phyloP scores from a whole-genome alignment of 2,329 filamentous ascomycete genomes.

The Neofusicoccum sp. region DNA sequence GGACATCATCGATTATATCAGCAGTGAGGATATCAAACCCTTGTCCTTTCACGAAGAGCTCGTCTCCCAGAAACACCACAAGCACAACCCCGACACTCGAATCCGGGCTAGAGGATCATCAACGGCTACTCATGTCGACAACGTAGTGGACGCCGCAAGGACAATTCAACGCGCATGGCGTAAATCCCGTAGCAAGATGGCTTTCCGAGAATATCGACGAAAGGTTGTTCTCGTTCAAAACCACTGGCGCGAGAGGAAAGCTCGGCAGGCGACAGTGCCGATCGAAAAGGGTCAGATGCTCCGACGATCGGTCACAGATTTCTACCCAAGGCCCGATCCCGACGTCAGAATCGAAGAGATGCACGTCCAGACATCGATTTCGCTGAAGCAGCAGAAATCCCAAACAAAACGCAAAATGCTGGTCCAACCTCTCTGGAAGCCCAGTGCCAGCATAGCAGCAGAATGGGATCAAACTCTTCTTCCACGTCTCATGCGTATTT shows the following conservation, averaged over 20 bases:
- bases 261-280: neutral
- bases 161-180: conserved; percentile 42
- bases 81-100: neutral
- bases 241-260: conserved; percentile 37
- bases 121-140: conserved; percentile 28
- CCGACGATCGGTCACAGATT: neutral
- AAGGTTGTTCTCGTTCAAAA: conserved; percentile 43
- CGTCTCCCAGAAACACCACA: conserved; percentile 20
- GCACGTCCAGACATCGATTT: conserved; percentile 7
- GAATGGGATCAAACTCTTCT: conserved; percentile 73
- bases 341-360: neutral
- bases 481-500: conserved; percentile 71
- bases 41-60: neutral
- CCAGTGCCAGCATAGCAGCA: conserved; percentile 65
- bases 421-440: conserved; percentile 48
- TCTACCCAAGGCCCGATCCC: neutral
- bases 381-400: conserved; percentile 12
- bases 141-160: conserved; percentile 34
- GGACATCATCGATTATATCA: neutral
- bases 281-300: neutral
- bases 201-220: conserved; percentile 41
- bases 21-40: neutral
- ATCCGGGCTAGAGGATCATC: conserved; percentile 24
- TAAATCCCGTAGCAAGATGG: conserved; percentile 30
- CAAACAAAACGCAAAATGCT: conserved; percentile 35